Conservation (phyloP, 139 green algal species). For the Astrephomene gubernaculifera region DNA sequence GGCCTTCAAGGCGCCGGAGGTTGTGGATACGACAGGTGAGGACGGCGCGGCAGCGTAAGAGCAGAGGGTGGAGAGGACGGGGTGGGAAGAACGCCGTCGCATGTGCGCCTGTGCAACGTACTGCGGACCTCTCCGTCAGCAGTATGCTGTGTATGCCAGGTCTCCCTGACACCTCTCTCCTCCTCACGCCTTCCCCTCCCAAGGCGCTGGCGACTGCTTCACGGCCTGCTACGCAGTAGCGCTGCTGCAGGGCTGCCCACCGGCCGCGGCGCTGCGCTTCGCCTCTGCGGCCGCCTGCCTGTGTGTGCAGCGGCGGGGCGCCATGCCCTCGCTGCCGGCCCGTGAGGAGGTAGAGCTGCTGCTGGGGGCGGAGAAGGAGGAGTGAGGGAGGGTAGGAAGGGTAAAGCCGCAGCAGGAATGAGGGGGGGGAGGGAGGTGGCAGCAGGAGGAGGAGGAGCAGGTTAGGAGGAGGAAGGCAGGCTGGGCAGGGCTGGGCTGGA, state of each 20-base stretch:
- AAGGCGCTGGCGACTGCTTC: conserved; percentile 94
- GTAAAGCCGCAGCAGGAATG: no score
- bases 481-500: no score
- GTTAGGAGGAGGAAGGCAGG: no score
- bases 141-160: no score
- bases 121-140: no score
- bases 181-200: neutral
- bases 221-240: conserved; percentile 89
- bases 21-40: conserved; percentile 86
- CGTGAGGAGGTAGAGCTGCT: conserved; percentile 48
- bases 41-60: neutral
- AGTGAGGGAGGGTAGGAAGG: no score
- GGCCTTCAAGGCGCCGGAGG: conserved; percentile 59
- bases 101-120: no score
- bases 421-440: no score
- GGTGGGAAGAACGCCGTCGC: no score
- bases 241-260: conserved; percentile 72
- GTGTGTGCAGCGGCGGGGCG: conserved; percentile 73
- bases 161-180: no score
- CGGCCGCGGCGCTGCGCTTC: conserved; percentile 80
- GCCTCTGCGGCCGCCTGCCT: conserved; percentile 74
- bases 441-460: no score
- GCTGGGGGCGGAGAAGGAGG: no score
- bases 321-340: conserved; percentile 56
- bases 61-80: neutral